A percentile compares a stretch with the other conserved stretches of the same genome.
These are phyloP conservation scores for Penicillium sp. DNA, from an alignment of 2,329 filamentous ascomycete species.

Conservation along the genomic window DNA sequence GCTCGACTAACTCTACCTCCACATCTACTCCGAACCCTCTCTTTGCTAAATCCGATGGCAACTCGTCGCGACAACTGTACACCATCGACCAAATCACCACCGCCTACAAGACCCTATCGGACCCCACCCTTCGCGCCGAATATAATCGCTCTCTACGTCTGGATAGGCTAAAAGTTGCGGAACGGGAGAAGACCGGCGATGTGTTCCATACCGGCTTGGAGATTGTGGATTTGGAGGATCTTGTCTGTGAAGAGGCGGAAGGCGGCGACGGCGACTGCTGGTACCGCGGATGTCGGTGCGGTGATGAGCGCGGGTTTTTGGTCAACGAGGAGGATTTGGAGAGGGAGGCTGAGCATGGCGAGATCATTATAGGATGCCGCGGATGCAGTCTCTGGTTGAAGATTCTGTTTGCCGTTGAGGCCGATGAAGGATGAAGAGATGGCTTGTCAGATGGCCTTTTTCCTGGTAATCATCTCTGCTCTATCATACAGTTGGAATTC, in stretches of 20 bases:
- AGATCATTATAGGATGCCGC: slow-evolving; percentile 60
- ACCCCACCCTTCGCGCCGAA: slow-evolving; percentile 44
- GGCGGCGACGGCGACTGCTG: slow-evolving; percentile 49
- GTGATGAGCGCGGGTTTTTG: slow-evolving; percentile 56
- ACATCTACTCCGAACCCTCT: background rate
- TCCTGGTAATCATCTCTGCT: background rate
- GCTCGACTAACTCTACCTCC: background rate
- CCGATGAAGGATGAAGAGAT: slow-evolving; percentile 25
- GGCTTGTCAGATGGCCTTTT: background rate
- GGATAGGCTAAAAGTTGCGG: slow-evolving; percentile 29
- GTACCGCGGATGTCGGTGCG: slow-evolving; percentile 59
- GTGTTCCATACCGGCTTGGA: slow-evolving; percentile 55
- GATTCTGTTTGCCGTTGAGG: slow-evolving; percentile 55
- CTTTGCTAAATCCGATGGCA: background rate
- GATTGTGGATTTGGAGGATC: slow-evolving; percentile 58
- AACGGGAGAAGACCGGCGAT: slow-evolving; percentile 32
- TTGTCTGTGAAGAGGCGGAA: slow-evolving; percentile 42
- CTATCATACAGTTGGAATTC: background rate
- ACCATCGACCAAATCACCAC: slow-evolving; percentile 60
- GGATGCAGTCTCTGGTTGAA: slow-evolving; percentile 65
- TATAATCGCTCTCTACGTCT: slow-evolving; percentile 51
- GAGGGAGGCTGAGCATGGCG: slow-evolving; percentile 51
- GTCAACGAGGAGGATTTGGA: slow-evolving; percentile 57
- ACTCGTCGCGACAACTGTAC: slow-evolving; percentile 16
- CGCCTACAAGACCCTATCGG: slow-evolving; percentile 57